Base-by-base conservation (phyloP, 2,329 filamentous ascomycete genomes). In the Fusarium musae region DNA sequence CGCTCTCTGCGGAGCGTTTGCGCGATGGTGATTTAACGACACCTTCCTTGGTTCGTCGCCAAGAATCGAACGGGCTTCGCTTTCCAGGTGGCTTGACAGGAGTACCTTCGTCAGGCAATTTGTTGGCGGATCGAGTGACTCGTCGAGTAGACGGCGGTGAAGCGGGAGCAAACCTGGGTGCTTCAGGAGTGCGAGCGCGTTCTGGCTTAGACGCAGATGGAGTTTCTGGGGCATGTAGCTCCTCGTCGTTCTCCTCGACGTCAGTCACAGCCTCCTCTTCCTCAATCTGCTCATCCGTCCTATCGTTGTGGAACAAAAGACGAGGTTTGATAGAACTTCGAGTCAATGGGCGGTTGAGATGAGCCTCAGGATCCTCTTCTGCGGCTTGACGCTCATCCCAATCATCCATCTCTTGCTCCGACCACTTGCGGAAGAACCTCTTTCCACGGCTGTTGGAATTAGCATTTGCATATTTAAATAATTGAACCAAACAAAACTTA, bases 381-480 rank as follows among this genome's bases (percentile, higher is more conserved):
- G 79, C 80, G 13, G 80, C 82, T 46, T 83, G 77, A n/a, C 64
- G 79, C 79, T 79, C 77, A 43, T 84, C 79, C 59, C 73, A 30
- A 46, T 80, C 78, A 44, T 78, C 75, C 26, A 52, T 80, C 30
- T 83, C 83, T 52, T 83, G 80, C 36, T 85, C 83, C 12, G 84
- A 81, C 75, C 92, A 94, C 78, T 91, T 92, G 81, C 91, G 90
- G 84, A 94, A 94, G 63, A 93, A 86, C 79, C 90, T 93, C 85
- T 93, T 94, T 80, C 93, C 93, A 77, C 93, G 93, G 85, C 93
- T 95, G 69, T 28, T 60, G 57, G 53, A 81, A 78, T 63, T 65
- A 69, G 52, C n/a, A 30, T 42, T 42, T 65, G 52, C 19, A 4
- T 32, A 46, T 50, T 50, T 63, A 49, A 60, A 42, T 39, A 40